Evolutionary conservation across 2,329 filamentous ascomycete species (phyloP).

Genomic region (Didymella keratinophila): DNA sequence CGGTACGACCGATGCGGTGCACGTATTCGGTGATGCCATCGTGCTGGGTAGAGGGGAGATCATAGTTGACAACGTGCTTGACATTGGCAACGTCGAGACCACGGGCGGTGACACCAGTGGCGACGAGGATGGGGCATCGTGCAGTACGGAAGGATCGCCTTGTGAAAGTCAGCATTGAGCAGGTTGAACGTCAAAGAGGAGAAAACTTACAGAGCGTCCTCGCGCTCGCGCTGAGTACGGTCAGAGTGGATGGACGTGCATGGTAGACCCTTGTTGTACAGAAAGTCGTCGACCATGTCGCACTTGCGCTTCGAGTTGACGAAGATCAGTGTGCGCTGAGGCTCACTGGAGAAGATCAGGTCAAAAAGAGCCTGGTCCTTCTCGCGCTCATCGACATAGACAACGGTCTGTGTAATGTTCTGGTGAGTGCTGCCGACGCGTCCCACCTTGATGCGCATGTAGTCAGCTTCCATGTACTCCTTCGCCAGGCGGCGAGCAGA

Average conservation of each 20-base stretch:
- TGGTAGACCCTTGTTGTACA: slow-evolving; percentile 82
- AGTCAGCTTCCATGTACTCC: slow-evolving; percentile 75
- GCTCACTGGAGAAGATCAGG: slow-evolving; percentile 72
- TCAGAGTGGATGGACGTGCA: slow-evolving; percentile 88
- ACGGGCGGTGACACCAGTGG: slow-evolving; percentile 86
- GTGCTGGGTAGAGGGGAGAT: slow-evolving; percentile 75
- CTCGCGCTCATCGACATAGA: slow-evolving; percentile 68
- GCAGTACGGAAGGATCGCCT: slow-evolving; percentile 80
- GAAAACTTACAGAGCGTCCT: slow-evolving; percentile 78
- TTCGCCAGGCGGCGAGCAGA: slow-evolving; percentile 77
- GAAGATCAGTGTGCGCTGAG: slow-evolving; percentile 86
- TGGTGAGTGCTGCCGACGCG: slow-evolving; percentile 81
- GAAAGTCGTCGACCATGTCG: slow-evolving; percentile 85
- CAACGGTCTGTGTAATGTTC: slow-evolving; percentile 81
- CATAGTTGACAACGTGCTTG: slow-evolving; percentile 92
- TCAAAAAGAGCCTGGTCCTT: slow-evolving; percentile 79
- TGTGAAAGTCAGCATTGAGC: slow-evolving; percentile 11
- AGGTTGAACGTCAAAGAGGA: not conserved
- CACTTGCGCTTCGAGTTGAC: slow-evolving; percentile 81
- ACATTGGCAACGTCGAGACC: slow-evolving; percentile 89
- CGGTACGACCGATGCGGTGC: slow-evolving; percentile 95
- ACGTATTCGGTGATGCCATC: slow-evolving; percentile 95
- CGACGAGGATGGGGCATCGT: slow-evolving; percentile 78
- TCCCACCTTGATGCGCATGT: slow-evolving; percentile 84
- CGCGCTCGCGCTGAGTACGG: slow-evolving; percentile 88